These are phyloP conservation scores for Neofusicoccum umdonicola DNA, from an alignment of 2,329 filamentous ascomycete species.

Conservation along the genomic window DNA sequence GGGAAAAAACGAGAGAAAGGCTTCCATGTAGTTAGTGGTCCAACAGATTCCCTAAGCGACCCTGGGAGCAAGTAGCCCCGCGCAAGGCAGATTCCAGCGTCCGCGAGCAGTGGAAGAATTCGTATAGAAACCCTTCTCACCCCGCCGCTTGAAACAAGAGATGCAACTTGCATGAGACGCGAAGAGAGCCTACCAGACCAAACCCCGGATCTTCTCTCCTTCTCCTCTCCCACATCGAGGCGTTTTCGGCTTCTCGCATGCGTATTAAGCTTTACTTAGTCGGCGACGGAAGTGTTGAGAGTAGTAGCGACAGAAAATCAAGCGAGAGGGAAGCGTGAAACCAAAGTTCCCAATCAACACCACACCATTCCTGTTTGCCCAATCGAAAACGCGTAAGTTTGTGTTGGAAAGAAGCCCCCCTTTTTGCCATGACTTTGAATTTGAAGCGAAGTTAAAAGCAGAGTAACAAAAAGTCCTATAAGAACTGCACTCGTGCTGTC, in stretches of 20 bases:
- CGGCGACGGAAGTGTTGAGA: background rate
- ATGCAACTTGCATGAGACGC: background rate
- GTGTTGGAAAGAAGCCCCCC: background rate
- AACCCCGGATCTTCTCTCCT: background rate
- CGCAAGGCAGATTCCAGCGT: too few relatives aligned
- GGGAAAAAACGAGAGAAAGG: background rate
- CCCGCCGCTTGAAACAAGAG: conserved; percentile 6
- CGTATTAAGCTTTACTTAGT: conserved; percentile 11
- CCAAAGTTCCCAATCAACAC: background rate
- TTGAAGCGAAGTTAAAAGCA: background rate
- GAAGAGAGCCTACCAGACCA: background rate
- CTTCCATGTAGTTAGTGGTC: background rate
- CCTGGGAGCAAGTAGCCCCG: too few relatives aligned
- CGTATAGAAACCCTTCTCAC: background rate
- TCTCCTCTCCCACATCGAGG: background rate
- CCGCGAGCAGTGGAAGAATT: background rate
- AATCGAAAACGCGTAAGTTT: too few relatives aligned
- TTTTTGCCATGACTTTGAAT: conserved; percentile 5
- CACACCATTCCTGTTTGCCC: too few relatives aligned
- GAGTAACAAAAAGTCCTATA: background rate
- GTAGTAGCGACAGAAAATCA: background rate
- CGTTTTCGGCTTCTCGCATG: background rate
- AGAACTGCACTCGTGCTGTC: background rate
- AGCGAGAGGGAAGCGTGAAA: background rate
- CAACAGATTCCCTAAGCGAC: background rate